Evolutionary conservation across 495 filamentous ascomycete species (phyloP), one percentile per base, ranked within the genome.

Genomic region (Tuber borchii): DNA sequence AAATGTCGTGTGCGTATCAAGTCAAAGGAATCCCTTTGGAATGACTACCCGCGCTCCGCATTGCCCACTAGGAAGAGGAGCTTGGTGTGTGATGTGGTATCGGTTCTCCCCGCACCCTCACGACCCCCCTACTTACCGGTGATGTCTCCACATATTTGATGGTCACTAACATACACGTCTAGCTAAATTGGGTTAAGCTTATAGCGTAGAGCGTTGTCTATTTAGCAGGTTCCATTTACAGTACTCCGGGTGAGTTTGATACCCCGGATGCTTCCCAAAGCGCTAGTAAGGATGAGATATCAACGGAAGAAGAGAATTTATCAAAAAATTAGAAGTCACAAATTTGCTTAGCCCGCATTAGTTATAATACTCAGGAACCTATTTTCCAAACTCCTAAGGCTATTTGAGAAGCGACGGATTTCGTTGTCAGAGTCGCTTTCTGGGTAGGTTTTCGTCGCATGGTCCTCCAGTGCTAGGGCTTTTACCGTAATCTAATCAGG

Each of bases 11-110:
- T 74, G 56, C 85, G 84, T 37, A 83, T 82, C 75, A 82, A 77
- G 74, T 85, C 85, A 77, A 83, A 85, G 12, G 75, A 68, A 39
- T 80, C 73, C 40, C 80, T 81, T 1, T 86, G 83, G 76, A 77
- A 81, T 12, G 75, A 75, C 85, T 85, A 86, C 2, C 83, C 80
- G n/a, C 77, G 75, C 70, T 85, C 84, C 65, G 80, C 81, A 76
- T 16, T 48, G 17, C 17, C 17, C 2, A 43, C 42, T 43, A 43
- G 4, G 42, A 6, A 43, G 42, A 12, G 42, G 9, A 12, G 42
- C 7, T 1, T 43, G 42, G 42, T 43, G 37, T 42, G 42, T 12
- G 42, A 43, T 43, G 12, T 12, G 9, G 42, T 43, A 43, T 12
- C 42, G 10, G 39, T 40, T 40, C 39, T 12, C 10, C 45, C 17